Conservation (phyloP, 164 flowering plant genomes). For the Magnolia sinica region DNA sequence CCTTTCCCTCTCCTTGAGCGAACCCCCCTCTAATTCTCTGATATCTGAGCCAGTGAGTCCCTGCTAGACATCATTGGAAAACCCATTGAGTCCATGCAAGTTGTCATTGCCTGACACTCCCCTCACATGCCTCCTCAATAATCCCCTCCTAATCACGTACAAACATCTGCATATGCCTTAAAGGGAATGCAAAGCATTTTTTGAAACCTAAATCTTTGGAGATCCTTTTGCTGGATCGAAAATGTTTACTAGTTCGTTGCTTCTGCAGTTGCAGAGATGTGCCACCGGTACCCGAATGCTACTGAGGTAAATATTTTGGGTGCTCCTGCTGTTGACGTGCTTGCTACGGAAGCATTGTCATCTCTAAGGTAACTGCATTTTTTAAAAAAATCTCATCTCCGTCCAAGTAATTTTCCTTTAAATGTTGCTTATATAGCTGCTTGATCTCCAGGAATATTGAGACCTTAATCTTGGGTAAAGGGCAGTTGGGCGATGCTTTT, state of each 20-base stretch:
- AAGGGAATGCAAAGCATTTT: neutral
- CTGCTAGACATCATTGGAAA: neutral
- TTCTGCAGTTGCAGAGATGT: slow-evolving; percentile 81
- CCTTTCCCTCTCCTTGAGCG: neutral
- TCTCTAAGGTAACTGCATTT: slow-evolving; percentile 54
- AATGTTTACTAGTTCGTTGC: neutral
- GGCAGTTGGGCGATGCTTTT: slow-evolving; percentile 63
- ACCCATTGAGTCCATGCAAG: neutral
- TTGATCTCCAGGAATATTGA: slow-evolving; percentile 61
- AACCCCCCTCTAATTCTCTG: neutral
- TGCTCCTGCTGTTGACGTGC: slow-evolving; percentile 48
- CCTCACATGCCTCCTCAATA: neutral
- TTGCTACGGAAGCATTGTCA: slow-evolving; percentile 59
- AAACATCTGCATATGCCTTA: neutral
- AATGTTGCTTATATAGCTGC: slow-evolving; percentile 15
- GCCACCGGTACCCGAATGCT: slow-evolving; percentile 82
- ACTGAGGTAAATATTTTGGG: slow-evolving; percentile 71
- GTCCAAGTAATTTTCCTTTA: neutral
- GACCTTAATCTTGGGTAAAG: slow-evolving; percentile 66
- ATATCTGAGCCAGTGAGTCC: neutral
- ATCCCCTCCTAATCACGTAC: neutral
- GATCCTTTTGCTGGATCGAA: neutral
- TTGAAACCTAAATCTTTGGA: neutral
- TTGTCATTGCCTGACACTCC: neutral
- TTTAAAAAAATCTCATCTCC: neutral